Conservation (phyloP, 805 yeast species). For the Starmerella scarabaei region DNA sequence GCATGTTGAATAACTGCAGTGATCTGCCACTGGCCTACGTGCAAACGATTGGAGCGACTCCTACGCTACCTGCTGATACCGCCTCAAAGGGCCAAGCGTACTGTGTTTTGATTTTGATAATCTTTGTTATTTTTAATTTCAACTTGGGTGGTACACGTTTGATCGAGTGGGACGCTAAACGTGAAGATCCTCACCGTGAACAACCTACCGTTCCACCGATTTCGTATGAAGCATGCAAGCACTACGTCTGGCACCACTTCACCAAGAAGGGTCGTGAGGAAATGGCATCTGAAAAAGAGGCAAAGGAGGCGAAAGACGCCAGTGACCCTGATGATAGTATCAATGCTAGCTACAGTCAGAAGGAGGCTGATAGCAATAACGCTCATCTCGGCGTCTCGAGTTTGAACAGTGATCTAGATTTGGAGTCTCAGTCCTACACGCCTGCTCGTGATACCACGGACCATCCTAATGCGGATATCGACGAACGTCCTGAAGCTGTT, state of each 20-base stretch:
- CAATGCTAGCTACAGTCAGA: too few species aligned
- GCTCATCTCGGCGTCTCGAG: too few species aligned
- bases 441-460: too few species aligned
- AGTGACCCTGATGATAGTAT: too few species aligned
- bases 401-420: not conserved
- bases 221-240: constrained; percentile 8
- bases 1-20: constrained; percentile 64
- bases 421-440: not conserved
- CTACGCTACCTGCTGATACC: constrained; percentile 41
- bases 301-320: not conserved
- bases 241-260: not conserved
- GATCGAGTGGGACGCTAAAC: constrained; percentile 54
- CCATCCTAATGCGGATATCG: too few species aligned
- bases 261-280: not conserved
- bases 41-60: constrained; percentile 49
- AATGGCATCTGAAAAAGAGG: not conserved
- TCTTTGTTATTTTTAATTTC: constrained; percentile 56
- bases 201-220: constrained; percentile 20
- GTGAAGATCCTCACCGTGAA: constrained; percentile 17
- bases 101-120: constrained; percentile 60
- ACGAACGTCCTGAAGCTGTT: too few species aligned
- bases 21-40: constrained; percentile 77
- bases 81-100: constrained; percentile 73
- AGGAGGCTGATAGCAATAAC: too few species aligned
- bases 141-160: constrained; percentile 63